Percentiles rank a stretch among this genome's conserved stretches.
phyloP scores from a whole-genome alignment of 2,329 filamentous ascomycete species.

The Ophiostoma triangulosporum region DNA sequence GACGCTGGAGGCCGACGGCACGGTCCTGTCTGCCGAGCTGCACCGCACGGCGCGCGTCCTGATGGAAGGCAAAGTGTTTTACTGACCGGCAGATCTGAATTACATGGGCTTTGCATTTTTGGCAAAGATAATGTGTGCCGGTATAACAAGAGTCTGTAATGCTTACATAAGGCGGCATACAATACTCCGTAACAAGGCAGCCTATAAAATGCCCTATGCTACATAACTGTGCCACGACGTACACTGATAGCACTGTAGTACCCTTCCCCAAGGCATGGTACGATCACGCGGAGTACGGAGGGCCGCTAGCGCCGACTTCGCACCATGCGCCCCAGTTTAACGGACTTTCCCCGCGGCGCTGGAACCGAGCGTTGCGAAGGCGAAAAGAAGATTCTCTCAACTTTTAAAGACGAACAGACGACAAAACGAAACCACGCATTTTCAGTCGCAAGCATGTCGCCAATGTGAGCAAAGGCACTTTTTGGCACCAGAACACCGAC shows the following conservation, averaged over 20 bases:
- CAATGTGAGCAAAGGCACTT: not conserved
- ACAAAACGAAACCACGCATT: not conserved
- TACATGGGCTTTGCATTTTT: too few species aligned
- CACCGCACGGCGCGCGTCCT: constrained; percentile 33
- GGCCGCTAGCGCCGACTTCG: not conserved
- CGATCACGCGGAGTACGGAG: not conserved
- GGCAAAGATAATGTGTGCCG: too few species aligned
- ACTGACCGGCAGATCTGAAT: constrained; percentile 12
- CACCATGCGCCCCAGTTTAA: not conserved
- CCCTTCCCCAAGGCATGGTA: constrained; percentile 2
- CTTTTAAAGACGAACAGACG: not conserved
- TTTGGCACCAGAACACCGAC: constrained; percentile 2
- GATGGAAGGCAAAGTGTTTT: constrained; percentile 37
- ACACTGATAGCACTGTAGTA: too few species aligned
- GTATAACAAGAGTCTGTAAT: too few species aligned
- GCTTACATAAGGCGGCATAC: too few species aligned
- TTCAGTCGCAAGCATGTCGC: not conserved
- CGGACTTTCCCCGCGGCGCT: not conserved
- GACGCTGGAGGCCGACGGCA: constrained; percentile 22
- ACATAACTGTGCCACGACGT: too few species aligned
- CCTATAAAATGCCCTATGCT: not conserved
- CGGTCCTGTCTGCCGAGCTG: constrained; percentile 30
- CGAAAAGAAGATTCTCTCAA: too few species aligned
- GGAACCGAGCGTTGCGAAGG: too few species aligned
- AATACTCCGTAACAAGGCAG: too few species aligned